These are phyloP conservation scores for Penicillium dipodomyicola DNA, from an alignment of 495 filamentous ascomycete species.

Conservation along the genomic window DNA sequence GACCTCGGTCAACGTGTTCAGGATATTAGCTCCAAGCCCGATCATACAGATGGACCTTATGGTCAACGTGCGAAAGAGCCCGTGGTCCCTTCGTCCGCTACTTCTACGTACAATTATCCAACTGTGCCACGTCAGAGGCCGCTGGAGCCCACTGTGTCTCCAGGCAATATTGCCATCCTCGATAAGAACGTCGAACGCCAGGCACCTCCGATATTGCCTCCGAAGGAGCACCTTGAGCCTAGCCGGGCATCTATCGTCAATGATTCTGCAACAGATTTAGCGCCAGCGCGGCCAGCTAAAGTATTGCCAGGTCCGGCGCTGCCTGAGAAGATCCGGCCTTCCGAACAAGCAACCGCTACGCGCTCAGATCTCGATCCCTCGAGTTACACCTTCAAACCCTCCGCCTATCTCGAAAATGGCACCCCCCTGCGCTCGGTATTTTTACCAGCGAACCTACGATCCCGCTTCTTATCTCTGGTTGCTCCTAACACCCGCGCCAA, in stretches of 20 bases:
- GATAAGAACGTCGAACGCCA: slow-evolving; percentile 32
- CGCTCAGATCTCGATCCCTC: slow-evolving; percentile 44
- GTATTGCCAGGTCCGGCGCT: slow-evolving; percentile 27
- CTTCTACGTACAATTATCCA: slow-evolving; percentile 51
- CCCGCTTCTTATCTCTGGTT: slow-evolving; percentile 68
- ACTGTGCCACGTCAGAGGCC: slow-evolving; percentile 48
- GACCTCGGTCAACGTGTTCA: slow-evolving; percentile 51
- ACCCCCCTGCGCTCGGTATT: slow-evolving; percentile 83
- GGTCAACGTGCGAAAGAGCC: slow-evolving; percentile 13
- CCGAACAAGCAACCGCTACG: slow-evolving; percentile 24
- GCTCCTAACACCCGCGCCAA: slow-evolving; percentile 72
- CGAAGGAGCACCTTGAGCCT: slow-evolving; percentile 41
- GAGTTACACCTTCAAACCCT: slow-evolving; percentile 77
- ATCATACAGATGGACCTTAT: slow-evolving; percentile 21
- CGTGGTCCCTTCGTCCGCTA: slow-evolving; percentile 13
- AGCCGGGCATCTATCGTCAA: slow-evolving; percentile 23
- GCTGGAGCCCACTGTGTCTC: slow-evolving; percentile 23
- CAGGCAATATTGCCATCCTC: slow-evolving; percentile 23
- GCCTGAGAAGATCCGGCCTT: slow-evolving; percentile 38
- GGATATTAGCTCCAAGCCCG: slow-evolving; percentile 39
- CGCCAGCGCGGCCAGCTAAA: slow-evolving; percentile 30
- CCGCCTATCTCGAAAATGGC: slow-evolving; percentile 85
- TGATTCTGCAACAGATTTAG: slow-evolving; percentile 11
- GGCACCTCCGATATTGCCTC: slow-evolving; percentile 48
- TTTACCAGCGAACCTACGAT: slow-evolving; percentile 71